Evolutionary conservation across 2,329 filamentous ascomycete genomes (phyloP).

Genomic region (Epichloe scottii): DNA sequence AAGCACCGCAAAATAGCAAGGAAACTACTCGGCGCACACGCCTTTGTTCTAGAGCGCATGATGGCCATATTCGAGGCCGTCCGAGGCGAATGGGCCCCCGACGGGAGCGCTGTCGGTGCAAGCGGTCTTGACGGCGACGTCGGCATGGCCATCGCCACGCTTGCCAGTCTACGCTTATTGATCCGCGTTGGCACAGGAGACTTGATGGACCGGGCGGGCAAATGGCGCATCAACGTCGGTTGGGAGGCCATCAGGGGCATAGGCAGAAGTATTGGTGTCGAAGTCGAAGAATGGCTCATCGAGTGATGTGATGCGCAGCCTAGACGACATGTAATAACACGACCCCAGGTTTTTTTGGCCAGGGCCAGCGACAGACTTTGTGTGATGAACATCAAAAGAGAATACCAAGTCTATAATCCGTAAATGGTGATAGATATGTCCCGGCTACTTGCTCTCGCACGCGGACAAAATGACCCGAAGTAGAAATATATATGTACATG

Average conservation of each 20-base stretch:
- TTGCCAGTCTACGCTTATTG: constrained; percentile 58
- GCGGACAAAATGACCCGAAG: background rate
- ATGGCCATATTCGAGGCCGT: constrained; percentile 65
- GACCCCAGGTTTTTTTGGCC: too few relatives aligned
- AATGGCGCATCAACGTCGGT: constrained; percentile 67
- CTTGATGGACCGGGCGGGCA: constrained; percentile 53
- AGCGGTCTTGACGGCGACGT: constrained; percentile 40
- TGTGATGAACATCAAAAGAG: too few relatives aligned
- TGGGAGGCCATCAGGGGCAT: constrained; percentile 65
- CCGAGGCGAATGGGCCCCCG: constrained; percentile 38
- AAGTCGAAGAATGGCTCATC: constrained; percentile 64
- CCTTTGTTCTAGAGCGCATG: constrained; percentile 67
- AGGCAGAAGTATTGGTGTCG: constrained; percentile 63
- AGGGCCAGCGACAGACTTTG: too few relatives aligned
- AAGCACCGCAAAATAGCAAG: constrained; percentile 63
- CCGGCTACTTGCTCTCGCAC: too few relatives aligned
- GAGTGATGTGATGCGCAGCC: constrained; percentile 31
- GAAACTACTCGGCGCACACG: constrained; percentile 63
- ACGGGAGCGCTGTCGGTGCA: constrained; percentile 15
- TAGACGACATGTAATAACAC: too few relatives aligned
- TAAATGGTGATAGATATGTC: too few relatives aligned
- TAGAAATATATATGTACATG: background rate
- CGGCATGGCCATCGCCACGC: constrained; percentile 55
- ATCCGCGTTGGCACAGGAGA: constrained; percentile 52
- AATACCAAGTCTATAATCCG: too few relatives aligned